Evolutionary conservation across 2,329 filamentous ascomycete species (phyloP).

Genomic region (Didymella pomorum): DNA sequence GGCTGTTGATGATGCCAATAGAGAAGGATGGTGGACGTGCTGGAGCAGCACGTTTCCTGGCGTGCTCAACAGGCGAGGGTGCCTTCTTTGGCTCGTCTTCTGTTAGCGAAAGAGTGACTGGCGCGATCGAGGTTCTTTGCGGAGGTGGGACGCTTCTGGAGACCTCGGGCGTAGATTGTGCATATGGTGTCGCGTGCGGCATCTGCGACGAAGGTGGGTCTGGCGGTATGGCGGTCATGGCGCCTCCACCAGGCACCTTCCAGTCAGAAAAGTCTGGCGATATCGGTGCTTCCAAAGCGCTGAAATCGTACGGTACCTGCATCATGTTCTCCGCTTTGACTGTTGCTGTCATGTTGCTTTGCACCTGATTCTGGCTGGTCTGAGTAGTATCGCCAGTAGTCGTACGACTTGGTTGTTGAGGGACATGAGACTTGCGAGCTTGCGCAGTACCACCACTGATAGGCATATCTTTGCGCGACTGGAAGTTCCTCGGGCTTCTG

Average conservation of each 20-base stretch:
- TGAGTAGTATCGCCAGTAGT: conserved; percentile 49
- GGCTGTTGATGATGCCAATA: conserved; percentile 64
- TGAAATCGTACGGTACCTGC: conserved; percentile 53
- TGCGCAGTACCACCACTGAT: conserved; percentile 80
- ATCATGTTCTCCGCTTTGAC: conserved; percentile 49
- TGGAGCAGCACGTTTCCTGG: conserved; percentile 49
- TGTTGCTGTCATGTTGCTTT: conserved; percentile 33
- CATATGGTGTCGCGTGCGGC: conserved; percentile 53
- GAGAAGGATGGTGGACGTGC: conserved; percentile 56
- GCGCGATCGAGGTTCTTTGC: conserved; percentile 54
- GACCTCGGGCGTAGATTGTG: conserved; percentile 63
- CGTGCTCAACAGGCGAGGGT: conserved; percentile 45
- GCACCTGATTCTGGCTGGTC: conserved; percentile 37
- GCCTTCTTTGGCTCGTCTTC: conserved; percentile 62
- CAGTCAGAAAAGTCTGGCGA: conserved; percentile 56
- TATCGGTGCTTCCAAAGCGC: conserved; percentile 51
- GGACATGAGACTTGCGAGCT: conserved; percentile 67
- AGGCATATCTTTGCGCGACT: conserved; percentile 90
- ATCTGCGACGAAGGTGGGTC: conserved; percentile 49
- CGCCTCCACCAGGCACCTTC: conserved; percentile 52
- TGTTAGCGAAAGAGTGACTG: conserved; percentile 64
- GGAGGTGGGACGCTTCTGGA: conserved; percentile 51
- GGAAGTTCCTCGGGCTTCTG: conserved; percentile 92
- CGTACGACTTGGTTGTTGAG: conserved; percentile 47
- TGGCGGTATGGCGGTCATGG: conserved; percentile 55